Conservation (phyloP, 441 rosid species). For the Geranium incanum region DNA sequence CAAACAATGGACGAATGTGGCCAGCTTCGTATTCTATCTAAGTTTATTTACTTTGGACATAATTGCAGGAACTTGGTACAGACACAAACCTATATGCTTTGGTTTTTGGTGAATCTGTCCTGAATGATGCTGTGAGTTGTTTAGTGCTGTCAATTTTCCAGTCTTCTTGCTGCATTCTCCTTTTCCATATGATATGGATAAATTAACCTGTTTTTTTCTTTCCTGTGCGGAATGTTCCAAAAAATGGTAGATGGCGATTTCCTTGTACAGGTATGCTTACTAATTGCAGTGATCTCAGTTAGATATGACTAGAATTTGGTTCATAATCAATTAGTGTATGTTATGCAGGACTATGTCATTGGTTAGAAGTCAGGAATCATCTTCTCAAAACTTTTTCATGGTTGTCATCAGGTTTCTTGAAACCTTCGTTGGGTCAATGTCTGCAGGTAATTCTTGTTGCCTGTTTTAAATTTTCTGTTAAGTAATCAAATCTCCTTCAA, state of each 20-base stretch:
- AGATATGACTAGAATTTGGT: conserved; percentile 17
- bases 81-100: conserved; percentile 88
- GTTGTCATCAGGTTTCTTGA: conserved; percentile 85
- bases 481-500: not conserved
- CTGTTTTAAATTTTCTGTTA: conserved; percentile 9
- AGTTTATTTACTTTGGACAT: conserved; percentile 14
- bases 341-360: conserved; percentile 86
- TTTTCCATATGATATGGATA: conserved; percentile 22
- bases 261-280: conserved; percentile 70
- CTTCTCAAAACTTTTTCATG: conserved; percentile 69
- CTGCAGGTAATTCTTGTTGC: conserved; percentile 57
- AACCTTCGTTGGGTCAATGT: conserved; percentile 93
- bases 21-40: not conserved
- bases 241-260: conserved; percentile 77
- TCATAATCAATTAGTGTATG: conserved; percentile 26
- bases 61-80: conserved; percentile 89
- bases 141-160: conserved; percentile 12
- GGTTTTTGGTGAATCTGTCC: conserved; percentile 97
- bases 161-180: conserved; percentile 18
- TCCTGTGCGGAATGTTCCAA: conserved; percentile 19
- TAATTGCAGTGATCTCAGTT: conserved; percentile 18
- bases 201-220: conserved; percentile 11
- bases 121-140: conserved; percentile 88
- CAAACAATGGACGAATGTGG: not conserved
- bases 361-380: conserved; percentile 57